Conservation (phyloP, 2,329 filamentous ascomycete species). For the Lachnellula subtilissima region DNA sequence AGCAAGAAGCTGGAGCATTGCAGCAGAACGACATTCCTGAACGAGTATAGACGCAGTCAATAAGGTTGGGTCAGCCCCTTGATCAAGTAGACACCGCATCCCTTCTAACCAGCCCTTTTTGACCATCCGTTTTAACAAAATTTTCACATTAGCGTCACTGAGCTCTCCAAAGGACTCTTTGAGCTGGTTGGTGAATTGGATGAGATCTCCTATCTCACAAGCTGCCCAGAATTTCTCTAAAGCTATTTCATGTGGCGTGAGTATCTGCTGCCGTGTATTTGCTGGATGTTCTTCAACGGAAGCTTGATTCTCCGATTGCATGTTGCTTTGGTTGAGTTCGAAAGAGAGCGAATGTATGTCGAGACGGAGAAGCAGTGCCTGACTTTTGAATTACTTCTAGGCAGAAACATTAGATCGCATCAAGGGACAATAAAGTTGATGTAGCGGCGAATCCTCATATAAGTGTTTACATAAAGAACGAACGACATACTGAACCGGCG, state of each 20-base stretch:
- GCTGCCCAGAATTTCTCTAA: slow-evolving; percentile 1
- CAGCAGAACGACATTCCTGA: neutral
- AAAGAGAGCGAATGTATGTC: too few relatives aligned
- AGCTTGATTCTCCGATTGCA: neutral
- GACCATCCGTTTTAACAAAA: neutral
- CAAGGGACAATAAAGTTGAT: too few relatives aligned
- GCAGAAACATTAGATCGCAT: too few relatives aligned
- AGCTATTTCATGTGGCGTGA: neutral
- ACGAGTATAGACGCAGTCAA: neutral
- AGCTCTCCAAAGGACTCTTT: neutral
- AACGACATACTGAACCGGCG: too few relatives aligned
- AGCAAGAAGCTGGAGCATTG: slow-evolving; percentile 1
- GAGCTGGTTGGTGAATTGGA: neutral
- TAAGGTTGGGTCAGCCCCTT: neutral
- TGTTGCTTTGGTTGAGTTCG: too few relatives aligned
- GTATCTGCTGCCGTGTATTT: neutral
- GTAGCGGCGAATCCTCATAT: too few relatives aligned
- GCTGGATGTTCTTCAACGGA: neutral
- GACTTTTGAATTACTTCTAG: too few relatives aligned
- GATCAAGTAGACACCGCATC: neutral
- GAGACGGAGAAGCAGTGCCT: too few relatives aligned
- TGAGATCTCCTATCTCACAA: neutral
- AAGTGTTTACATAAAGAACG: too few relatives aligned
- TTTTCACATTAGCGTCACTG: neutral
- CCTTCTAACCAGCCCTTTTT: neutral